phyloP scores from a whole-genome alignment of 176 grass and related monocot genomes.

The Pontederia crassipes region DNA sequence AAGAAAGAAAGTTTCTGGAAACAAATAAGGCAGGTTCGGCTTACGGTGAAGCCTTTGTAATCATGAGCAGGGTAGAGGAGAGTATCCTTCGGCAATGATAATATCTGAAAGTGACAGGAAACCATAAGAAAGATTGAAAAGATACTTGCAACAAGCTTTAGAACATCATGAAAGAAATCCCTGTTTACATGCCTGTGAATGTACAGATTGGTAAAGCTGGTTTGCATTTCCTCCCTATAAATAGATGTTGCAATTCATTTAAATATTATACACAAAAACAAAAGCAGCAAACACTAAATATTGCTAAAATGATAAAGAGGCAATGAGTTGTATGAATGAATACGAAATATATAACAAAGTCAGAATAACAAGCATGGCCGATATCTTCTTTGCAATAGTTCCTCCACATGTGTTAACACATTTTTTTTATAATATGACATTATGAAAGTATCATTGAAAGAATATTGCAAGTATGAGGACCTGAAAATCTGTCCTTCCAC shows the following conservation, averaged over 20 bases:
- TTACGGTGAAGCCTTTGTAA: conserved; percentile 94
- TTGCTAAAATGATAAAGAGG: no score
- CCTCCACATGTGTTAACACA: no score
- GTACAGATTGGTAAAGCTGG: conserved; percentile 65
- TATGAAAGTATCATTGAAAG: no score
- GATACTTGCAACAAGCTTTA: background rate
- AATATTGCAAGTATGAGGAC: conserved; percentile 8
- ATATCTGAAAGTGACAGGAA: conserved; percentile 45
- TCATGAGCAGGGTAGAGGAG: conserved; percentile 86
- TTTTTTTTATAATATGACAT: no score
- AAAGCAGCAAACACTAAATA: no score
- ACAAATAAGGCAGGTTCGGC: background rate
- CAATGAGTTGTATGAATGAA: no score
- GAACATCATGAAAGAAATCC: background rate
- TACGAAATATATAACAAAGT: no score
- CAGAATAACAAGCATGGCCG: no score
- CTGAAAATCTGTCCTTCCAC: conserved; percentile 98
- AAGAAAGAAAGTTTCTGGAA: background rate
- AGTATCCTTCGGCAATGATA: conserved; percentile 75
- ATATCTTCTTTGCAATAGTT: no score
- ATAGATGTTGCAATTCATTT: background rate
- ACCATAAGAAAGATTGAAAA: background rate
- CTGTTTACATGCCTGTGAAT: conserved; percentile 78
- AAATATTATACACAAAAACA: background rate
- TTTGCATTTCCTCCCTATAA: conserved; percentile 73